Conservation (phyloP, 257 asterid genomes). For the Anisodus acutangulus region DNA sequence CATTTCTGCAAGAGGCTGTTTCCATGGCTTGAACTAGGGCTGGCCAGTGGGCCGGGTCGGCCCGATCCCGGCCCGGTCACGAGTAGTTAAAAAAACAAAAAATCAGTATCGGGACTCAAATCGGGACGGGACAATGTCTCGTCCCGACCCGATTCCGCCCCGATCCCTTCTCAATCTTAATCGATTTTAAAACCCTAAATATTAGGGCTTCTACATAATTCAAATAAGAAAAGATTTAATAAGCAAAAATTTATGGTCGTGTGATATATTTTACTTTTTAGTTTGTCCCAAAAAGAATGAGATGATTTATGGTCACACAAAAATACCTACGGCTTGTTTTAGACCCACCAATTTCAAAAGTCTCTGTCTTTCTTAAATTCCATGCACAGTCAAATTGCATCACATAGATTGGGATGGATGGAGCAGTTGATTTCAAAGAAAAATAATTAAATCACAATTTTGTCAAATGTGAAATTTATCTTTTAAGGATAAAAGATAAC, state of each 20-base stretch:
- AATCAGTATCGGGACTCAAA: too few relatives aligned
- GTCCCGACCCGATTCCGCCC: too few relatives aligned
- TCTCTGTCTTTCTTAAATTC: background rate
- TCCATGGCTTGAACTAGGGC: too few relatives aligned
- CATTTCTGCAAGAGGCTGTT: too few relatives aligned
- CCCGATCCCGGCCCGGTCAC: too few relatives aligned
- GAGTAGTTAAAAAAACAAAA: too few relatives aligned
- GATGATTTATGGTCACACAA: background rate
- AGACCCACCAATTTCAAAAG: too few relatives aligned
- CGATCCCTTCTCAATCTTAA: background rate
- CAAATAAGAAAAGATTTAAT: background rate
- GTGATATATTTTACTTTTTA: background rate
- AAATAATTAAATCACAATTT: background rate
- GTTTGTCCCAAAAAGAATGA: background rate
- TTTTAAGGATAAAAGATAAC: background rate
- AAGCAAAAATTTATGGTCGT: background rate
- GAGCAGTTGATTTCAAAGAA: background rate
- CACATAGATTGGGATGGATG: background rate
- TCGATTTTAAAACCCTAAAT: background rate
- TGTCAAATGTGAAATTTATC: background rate
- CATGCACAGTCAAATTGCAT: background rate
- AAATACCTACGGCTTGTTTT: background rate
- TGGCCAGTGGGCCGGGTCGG: too few relatives aligned
- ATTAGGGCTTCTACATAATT: background rate
- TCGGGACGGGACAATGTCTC: too few relatives aligned